A percentile compares a stretch with the other conserved stretches of the same genome.
Conservation (phyloP, 106 monocot species). For the Allium sativum region DNA sequence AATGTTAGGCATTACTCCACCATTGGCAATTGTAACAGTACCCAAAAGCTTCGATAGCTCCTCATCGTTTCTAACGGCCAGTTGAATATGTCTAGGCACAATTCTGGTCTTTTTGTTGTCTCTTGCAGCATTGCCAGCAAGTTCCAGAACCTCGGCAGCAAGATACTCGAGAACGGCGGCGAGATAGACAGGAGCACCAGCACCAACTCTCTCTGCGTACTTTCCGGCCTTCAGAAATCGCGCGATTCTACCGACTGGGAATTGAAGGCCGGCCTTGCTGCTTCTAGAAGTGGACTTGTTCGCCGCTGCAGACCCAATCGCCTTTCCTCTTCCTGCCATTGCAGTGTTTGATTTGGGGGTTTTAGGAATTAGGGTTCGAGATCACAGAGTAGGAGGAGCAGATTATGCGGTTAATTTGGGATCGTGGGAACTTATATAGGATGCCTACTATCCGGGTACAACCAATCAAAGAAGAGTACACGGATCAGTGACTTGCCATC, state of each 20-base stretch:
- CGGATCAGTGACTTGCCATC: too few relatives aligned
- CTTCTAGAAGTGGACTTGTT: constrained; percentile 14
- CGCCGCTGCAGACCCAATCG: constrained; percentile 12
- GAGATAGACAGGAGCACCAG: constrained; percentile 63
- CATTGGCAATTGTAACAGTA: constrained; percentile 13
- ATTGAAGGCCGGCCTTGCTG: constrained; percentile 30
- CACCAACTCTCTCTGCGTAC: constrained; percentile 7
- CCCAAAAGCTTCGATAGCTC: constrained; percentile 26
- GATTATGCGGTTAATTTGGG: too few relatives aligned
- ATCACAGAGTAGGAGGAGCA: too few relatives aligned
- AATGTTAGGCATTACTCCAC: constrained; percentile 18
- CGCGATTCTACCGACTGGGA: constrained; percentile 22
- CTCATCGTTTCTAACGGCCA: constrained; percentile 26
- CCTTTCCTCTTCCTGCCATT: constrained; percentile 21
- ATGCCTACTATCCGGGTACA: too few relatives aligned
- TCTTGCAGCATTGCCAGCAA: constrained; percentile 16
- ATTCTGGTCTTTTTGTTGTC: constrained; percentile 26
- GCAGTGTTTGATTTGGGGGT: neutral
- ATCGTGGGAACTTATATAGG: too few relatives aligned
- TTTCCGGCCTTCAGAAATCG: constrained; percentile 4
- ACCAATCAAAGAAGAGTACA: too few relatives aligned
- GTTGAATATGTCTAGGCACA: constrained; percentile 10
- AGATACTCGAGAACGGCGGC: constrained; percentile 63
- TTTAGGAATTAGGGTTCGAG: too few relatives aligned
- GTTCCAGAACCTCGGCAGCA: constrained; percentile 57